These are phyloP conservation scores for Effrenium voratum DNA, from an alignment of 73 alveolate genomes.

Conservation along the genomic window DNA sequence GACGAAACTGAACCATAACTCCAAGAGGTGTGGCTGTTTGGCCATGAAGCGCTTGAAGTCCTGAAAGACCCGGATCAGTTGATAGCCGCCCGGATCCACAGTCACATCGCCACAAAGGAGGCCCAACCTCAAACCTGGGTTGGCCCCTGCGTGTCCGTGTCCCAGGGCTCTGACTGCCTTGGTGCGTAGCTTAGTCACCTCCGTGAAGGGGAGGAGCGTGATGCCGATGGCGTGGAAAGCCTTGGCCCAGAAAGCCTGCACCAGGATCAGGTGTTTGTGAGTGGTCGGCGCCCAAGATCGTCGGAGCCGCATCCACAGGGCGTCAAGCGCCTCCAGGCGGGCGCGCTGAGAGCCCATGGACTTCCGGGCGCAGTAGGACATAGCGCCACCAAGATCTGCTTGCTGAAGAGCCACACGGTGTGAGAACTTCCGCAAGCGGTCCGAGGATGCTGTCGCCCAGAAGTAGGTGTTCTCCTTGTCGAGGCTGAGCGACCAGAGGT, in stretches of 20 bases:
- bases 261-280: no score
- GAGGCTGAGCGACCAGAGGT: not conserved
- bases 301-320: not conserved
- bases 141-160: not conserved
- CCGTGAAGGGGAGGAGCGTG: not conserved
- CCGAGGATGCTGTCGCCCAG: not conserved
- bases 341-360: not conserved
- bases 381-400: not conserved
- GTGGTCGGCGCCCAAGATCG: not conserved
- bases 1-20: not conserved
- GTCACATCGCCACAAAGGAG: not conserved
- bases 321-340: not conserved
- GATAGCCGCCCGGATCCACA: not conserved
- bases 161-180: not conserved
- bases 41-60: not conserved
- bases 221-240: not conserved
- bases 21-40: not conserved
- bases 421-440: not conserved
- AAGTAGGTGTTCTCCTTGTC: not conserved
- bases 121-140: not conserved
- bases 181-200: not conserved
- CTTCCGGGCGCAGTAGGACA: not conserved
- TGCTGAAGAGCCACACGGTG: not conserved
- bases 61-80: not conserved
- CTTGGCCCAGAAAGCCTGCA: not conserved